These are phyloP conservation scores for Aspergillus campestris DNA, from an alignment of 495 filamentous ascomycete species.

Conservation along the genomic window DNA sequence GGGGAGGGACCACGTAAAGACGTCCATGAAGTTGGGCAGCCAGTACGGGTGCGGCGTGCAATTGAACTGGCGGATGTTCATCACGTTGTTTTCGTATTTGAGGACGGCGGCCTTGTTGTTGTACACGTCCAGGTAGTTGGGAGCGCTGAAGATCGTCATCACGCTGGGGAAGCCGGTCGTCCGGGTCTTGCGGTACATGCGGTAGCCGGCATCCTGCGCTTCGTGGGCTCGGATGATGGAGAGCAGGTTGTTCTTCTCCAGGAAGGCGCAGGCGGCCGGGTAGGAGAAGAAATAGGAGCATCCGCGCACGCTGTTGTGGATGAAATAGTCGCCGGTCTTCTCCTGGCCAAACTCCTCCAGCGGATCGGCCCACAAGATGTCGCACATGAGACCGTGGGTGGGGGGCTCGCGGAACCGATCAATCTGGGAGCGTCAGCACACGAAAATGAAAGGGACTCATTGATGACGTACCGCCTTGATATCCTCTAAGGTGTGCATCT, in stretches of 20 bases:
- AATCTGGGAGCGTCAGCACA: conserved; percentile 49
- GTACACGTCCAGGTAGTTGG: conserved; percentile 99
- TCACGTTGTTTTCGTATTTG: conserved; percentile 99
- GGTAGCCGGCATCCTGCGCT: conserved; percentile 95
- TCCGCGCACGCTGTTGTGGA: conserved; percentile 96
- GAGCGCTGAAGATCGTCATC: conserved; percentile 99
- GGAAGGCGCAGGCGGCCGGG: conserved; percentile 92
- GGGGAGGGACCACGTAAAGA: conserved; percentile 97
- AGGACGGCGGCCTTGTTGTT: conserved; percentile 99
- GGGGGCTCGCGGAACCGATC: conserved; percentile 96
- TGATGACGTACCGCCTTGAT: conserved; percentile 61
- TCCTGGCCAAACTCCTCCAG: conserved; percentile 99
- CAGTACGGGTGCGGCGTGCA: conserved; percentile 99
- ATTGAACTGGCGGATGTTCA: conserved; percentile 99
- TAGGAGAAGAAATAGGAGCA: conserved; percentile 99
- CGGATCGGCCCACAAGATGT: conserved; percentile 97
- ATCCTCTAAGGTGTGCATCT: conserved; percentile 92
- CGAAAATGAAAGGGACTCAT: neutral
- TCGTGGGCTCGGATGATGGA: conserved; percentile 99
- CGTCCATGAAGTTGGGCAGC: conserved; percentile 99
- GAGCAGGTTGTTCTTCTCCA: conserved; percentile 97
- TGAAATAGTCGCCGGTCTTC: conserved; percentile 92
- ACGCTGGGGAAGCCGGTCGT: conserved; percentile 98
- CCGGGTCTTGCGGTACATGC: conserved; percentile 97
- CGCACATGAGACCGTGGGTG: conserved; percentile 96